Conservation (phyloP, 148 eudicot species). For the Chenopodium berlandieri region DNA sequence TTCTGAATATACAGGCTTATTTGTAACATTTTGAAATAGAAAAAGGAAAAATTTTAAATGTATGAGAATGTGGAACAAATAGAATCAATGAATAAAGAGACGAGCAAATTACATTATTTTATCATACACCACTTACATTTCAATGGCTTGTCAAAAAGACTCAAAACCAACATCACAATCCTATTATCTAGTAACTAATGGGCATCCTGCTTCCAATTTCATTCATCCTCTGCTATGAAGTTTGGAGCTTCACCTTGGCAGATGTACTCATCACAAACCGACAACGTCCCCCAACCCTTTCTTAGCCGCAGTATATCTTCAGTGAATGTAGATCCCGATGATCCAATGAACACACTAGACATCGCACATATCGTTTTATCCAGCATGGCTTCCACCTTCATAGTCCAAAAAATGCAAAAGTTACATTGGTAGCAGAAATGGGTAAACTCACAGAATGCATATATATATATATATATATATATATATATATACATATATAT, state of each 20-base stretch:
- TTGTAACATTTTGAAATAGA: too few relatives aligned
- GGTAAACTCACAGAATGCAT: background rate
- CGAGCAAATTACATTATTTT: background rate
- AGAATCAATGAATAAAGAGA: conserved; percentile 28
- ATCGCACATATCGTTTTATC: conserved; percentile 93
- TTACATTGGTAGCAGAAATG: background rate
- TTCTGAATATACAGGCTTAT: too few relatives aligned
- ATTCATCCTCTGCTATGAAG: conserved; percentile 89
- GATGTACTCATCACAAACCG: conserved; percentile 81
- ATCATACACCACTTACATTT: conserved; percentile 22
- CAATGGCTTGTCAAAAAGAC: conserved; percentile 10
- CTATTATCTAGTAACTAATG: background rate
- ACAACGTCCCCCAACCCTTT: conserved; percentile 85
- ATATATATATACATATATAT: too few relatives aligned
- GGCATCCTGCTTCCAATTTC: conserved; percentile 24
- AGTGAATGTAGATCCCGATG: conserved; percentile 96
- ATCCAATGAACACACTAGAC: conserved; percentile 83
- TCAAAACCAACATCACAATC: conserved; percentile 7
- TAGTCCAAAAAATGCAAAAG: background rate
- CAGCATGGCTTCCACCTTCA: conserved; percentile 98
- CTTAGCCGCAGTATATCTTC: conserved; percentile 90
- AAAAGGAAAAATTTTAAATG: too few relatives aligned
- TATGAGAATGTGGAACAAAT: conserved; percentile 11
- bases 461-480: too few relatives aligned
- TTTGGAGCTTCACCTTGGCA: conserved; percentile 85